Percentiles rank a stretch among this genome's conserved stretches.
Conservation (phyloP, 2,329 filamentous ascomycete genomes). For the Xylaria sp. region DNA sequence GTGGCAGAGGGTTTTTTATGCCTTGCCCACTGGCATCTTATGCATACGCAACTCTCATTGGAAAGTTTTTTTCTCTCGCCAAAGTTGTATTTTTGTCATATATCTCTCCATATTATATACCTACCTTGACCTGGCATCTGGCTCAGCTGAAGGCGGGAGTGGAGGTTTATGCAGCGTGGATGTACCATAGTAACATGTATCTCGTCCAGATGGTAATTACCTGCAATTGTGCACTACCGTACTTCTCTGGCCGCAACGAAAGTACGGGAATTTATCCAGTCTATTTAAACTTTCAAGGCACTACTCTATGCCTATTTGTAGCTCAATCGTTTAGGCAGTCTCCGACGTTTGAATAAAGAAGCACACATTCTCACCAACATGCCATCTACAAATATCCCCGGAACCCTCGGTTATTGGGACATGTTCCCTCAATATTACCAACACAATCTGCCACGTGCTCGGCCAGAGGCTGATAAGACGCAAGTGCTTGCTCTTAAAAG, state of each 20-base stretch:
- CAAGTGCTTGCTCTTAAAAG: constrained; percentile 19
- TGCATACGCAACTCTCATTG: constrained; percentile 19
- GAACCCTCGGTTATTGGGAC: neutral
- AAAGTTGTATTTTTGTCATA: constrained; percentile 2
- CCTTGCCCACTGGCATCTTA: constrained; percentile 10
- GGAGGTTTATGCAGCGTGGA: constrained; percentile 22
- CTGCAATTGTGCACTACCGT: neutral
- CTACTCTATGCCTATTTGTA: neutral
- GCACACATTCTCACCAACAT: neutral
- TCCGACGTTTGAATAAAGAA: neutral
- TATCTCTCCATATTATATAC: constrained; percentile 6
- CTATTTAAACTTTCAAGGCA: neutral
- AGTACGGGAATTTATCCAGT: constrained; percentile 4
- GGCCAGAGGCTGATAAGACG: neutral
- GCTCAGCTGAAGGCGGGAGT: constrained; percentile 30
- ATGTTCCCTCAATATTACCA: neutral
- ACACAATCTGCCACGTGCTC: constrained; percentile 28
- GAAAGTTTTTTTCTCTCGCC: neutral
- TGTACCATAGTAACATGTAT: constrained; percentile 12
- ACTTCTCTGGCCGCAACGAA: constrained; percentile 5
- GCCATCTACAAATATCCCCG: neutral
- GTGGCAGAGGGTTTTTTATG: constrained; percentile 23
- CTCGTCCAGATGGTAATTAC: constrained; percentile 1
- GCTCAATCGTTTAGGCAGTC: neutral
- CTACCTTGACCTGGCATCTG: constrained; percentile 17